A percentile compares a stretch with the other conserved stretches of the same genome.
Conservation (phyloP, 2,329 filamentous ascomycete species). For the Calonectria honghensis region DNA sequence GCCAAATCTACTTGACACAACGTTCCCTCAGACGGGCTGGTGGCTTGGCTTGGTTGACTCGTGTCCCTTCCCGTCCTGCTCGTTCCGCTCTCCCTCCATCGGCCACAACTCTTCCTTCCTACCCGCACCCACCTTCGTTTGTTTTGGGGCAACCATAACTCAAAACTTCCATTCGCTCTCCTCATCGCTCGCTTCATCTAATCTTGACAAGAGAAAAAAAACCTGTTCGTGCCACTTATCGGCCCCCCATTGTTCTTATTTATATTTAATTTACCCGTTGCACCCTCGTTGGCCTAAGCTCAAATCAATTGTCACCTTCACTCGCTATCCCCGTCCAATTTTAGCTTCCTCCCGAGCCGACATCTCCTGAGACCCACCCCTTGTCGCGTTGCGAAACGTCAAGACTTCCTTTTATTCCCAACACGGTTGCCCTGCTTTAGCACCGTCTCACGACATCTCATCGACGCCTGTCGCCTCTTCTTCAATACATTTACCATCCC, state of each 20-base stretch:
- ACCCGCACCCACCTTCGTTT: slow-evolving; percentile 12
- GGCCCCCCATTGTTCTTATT: slow-evolving; percentile 22
- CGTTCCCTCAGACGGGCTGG: slow-evolving; percentile 39
- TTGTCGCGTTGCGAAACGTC: slow-evolving; percentile 44
- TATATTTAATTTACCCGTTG: slow-evolving; percentile 24
- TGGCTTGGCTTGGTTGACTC: slow-evolving; percentile 44
- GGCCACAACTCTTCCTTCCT: slow-evolving; percentile 14
- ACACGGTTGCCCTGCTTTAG: slow-evolving; percentile 14
- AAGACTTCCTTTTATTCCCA: slow-evolving; percentile 31
- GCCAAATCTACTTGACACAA: slow-evolving; percentile 46
- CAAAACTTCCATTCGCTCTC: slow-evolving; percentile 37
- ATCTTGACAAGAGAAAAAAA: slow-evolving; percentile 11
- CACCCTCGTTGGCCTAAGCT: slow-evolving; percentile 25
- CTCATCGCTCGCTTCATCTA: slow-evolving; percentile 29
- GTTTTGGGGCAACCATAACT: slow-evolving; percentile 34
- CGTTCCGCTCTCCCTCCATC: slow-evolving; percentile 26
- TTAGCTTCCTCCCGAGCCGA: slow-evolving; percentile 27
- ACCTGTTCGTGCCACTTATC: slow-evolving; percentile 13
- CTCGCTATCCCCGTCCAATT: slow-evolving; percentile 34
- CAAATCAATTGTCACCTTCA: slow-evolving; percentile 34
- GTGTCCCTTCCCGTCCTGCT: slow-evolving; percentile 42
- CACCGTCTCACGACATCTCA: slow-evolving; percentile 11
- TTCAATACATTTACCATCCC: slow-evolving; percentile 26
- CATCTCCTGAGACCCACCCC: slow-evolving; percentile 42
- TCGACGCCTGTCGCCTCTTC: background rate